Base-by-base conservation (phyloP, 2,329 filamentous ascomycete species). In the Colletotrichum tropicale region DNA sequence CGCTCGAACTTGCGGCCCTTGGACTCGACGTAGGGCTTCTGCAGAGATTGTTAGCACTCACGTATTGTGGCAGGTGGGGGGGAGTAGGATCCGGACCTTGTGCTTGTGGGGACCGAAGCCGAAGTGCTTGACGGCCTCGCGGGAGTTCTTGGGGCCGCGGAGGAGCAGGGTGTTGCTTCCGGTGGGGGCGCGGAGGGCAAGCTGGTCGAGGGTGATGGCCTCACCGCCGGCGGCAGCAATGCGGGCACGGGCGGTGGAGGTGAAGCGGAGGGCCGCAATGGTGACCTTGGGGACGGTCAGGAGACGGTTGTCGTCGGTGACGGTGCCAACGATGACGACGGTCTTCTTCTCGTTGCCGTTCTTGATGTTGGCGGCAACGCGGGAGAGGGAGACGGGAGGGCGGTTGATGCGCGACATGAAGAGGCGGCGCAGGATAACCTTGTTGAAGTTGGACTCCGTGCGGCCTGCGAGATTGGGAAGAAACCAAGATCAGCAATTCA, bases 1-100 rank as follows among this genome's bases (percentile, higher is more conserved):
- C 93, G 93, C 94, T 99, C 98, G 92, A 99, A 99, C 93, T 99
- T 99, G 90, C 97, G 94, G 86, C 98, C 98, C 95, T 99, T 99
- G 92, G 95, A 98, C 89, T 95, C 92, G 85, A 99, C 92, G 83
- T 98, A 95, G 82, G 96, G 96, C 93, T 98, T 98, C 96, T 97
- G 81, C 77, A 83, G 55, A 78, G 76, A 58, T 70, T 64, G 79
- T 88, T 79, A 89, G 86, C 78, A 77, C 67, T 66, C 52, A 73
- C 55, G 75, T 38, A 36, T 26, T 24, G 28, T 21, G n/a, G 15
- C n/a, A 36, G 15, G 18, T 6, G 24, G 6, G 15, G 12, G 3
- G 9, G n/a, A n/a, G 52, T 34, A 10, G 18, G 10, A 85, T 64
- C 6, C 90, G 81, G 87, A 95, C 95, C 94, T 98, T 99, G 94